phyloP scores from a whole-genome alignment of 306 rosid genomes.

The Corylus americana region DNA sequence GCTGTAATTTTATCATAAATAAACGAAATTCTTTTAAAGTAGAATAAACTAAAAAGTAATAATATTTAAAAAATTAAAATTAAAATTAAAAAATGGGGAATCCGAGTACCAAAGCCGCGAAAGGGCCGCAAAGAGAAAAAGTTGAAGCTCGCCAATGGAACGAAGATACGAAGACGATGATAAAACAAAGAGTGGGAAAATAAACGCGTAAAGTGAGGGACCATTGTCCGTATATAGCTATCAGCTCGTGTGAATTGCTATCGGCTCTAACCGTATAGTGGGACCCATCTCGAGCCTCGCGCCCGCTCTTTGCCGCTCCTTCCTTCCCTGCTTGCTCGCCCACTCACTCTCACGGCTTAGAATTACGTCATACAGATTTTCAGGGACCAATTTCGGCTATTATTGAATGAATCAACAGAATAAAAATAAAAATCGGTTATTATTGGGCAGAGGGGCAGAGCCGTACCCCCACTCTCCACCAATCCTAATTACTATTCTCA shows the following conservation, averaged over 20 bases:
- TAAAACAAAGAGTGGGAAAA: neutral
- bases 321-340: neutral
- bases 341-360: neutral
- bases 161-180: neutral
- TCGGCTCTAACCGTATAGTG: neutral
- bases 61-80: no score
- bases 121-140: neutral
- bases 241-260: neutral
- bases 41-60: no score
- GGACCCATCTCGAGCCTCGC: slow-evolving; percentile 27
- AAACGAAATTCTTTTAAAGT: neutral
- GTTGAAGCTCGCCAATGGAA: neutral
- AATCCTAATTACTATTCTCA: neutral
- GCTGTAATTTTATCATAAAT: slow-evolving; percentile 3
- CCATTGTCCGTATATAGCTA: neutral
- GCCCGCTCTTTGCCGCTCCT: neutral
- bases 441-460: no score
- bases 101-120: neutral
- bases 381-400: no score
- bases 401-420: no score
- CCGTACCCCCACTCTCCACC: neutral
- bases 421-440: no score
- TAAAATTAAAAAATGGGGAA: neutral
- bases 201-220: slow-evolving; percentile 24
- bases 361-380: no score